These are phyloP conservation scores for Macrotyloma uniflorum DNA, from an alignment of 306 rosid genomes.

Conservation along the genomic window DNA sequence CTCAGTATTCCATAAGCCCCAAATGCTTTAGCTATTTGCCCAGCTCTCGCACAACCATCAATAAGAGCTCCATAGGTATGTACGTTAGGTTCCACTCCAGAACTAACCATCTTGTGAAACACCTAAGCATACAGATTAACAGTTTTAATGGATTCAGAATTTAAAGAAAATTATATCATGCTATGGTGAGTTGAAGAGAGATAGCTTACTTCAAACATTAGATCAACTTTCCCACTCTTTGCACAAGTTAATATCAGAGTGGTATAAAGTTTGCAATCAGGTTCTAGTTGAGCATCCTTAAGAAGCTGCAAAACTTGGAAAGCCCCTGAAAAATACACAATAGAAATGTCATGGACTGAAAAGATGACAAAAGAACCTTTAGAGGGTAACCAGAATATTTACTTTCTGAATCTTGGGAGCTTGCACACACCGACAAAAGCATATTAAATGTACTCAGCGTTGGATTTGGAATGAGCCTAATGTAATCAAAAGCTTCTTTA, in stretches of 20 bases:
- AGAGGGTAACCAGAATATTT: conserved; percentile 33
- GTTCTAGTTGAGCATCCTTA: conserved; percentile 76
- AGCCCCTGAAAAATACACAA: conserved; percentile 68
- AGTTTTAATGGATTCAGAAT: conserved; percentile 26
- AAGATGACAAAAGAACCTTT: conserved; percentile 31
- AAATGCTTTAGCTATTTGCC: conserved; percentile 97
- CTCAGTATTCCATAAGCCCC: conserved; percentile 98
- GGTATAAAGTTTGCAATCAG: conserved; percentile 95
- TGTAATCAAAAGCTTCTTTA: conserved; percentile 85
- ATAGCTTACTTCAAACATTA: conserved; percentile 86
- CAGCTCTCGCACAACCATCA: conserved; percentile 98
- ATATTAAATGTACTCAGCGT: conserved; percentile 89
- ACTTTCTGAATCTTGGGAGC: conserved; percentile 81
- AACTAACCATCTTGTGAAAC: conserved; percentile 90
- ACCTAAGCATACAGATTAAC: conserved; percentile 53
- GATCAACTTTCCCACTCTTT: conserved; percentile 91
- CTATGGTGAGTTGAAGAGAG: conserved; percentile 40
- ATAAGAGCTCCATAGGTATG: conserved; percentile 95
- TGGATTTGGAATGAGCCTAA: conserved; percentile 80
- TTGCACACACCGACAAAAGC: conserved; percentile 95
- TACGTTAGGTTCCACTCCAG: conserved; percentile 86
- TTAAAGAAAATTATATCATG: conserved; percentile 23
- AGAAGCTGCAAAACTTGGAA: conserved; percentile 84
- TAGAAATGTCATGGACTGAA: conserved; percentile 39
- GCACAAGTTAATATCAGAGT: conserved; percentile 93